Evolutionary conservation across 352 stramenopile species (phyloP).

Genomic region (Globisporangium abappressorium): DNA sequence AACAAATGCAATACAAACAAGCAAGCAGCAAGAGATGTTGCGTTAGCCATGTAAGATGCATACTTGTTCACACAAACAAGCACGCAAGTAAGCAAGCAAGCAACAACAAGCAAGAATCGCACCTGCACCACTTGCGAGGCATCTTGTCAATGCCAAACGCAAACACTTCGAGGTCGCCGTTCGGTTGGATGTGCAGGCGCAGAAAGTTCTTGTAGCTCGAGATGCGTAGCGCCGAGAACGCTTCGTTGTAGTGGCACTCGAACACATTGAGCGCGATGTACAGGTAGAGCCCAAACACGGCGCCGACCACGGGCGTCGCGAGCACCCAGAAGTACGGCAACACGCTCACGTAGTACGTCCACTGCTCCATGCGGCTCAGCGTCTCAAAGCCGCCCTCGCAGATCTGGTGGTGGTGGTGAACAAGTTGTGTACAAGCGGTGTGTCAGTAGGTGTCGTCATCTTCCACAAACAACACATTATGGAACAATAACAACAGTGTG

Average conservation of each 20-base stretch:
- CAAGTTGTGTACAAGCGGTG: neutral
- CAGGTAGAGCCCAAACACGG: slow-evolving; percentile 83
- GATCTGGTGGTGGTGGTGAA: slow-evolving; percentile 34
- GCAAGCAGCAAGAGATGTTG: neutral
- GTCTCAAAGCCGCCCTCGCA: slow-evolving; percentile 55
- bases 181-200: slow-evolving; percentile 69
- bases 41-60: neutral
- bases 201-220: slow-evolving; percentile 90
- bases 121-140: slow-evolving; percentile 81
- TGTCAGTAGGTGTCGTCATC: neutral
- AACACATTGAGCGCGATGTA: slow-evolving; percentile 87
- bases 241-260: slow-evolving; percentile 87
- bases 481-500: neutral
- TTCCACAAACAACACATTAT: neutral
- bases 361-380: slow-evolving; percentile 70
- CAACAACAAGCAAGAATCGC: slow-evolving; percentile 15
- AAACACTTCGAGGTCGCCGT: slow-evolving; percentile 80
- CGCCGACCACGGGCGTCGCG: slow-evolving; percentile 69
- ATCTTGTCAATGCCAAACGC: slow-evolving; percentile 89
- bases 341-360: slow-evolving; percentile 81
- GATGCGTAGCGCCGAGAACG: slow-evolving; percentile 84
- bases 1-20: neutral
- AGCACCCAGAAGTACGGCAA: slow-evolving; percentile 89
- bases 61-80: neutral
- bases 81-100: slow-evolving; percentile 3